Base-by-base conservation (phyloP, 257 asterid species). In the Solanum bulbocastanum region DNA sequence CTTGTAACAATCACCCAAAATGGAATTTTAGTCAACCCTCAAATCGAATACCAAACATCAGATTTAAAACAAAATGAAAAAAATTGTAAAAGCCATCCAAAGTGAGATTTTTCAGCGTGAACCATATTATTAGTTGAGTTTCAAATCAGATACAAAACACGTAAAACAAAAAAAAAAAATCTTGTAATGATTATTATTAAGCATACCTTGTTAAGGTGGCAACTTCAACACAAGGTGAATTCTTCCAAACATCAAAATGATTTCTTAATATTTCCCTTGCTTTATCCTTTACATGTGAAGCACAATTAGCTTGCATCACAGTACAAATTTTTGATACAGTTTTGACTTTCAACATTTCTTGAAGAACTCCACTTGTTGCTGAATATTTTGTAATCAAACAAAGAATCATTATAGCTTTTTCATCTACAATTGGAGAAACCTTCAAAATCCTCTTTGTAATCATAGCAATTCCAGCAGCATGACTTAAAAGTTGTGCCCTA, bases 401-500 rank as follows among this genome's bases (percentile, higher is more conserved):
- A 1, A 93, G 60, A 5, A 95, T 92, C 86, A 83, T 2, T 86
- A 95, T 89, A 8, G 92, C 96, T 18, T 90, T 52, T n/a, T 92
- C 95, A 68, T 93, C 94, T 10, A 91, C 91, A 23, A 84, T 11
- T 16, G 91, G 66, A 0, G 96, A 94, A 2, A 93, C 94, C 73
- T 88, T 91, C 68, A 94, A 36, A 4, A 95, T 91, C 92, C 92
- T 83, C 93, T 88, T 46, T 10, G 93, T 87, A 37, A 95, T 91
- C 83, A 90, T 84, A 11, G 94, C 94, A 1, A 94, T 46, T 8
- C 96, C 98, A 0, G 90, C 93, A 1, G 95, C 93, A 86, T 95
- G 98, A 23, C 84, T 75, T 44, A 95, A 83, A 25, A 95, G 88
- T 91, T 93, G 91, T 15, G 95, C 96, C 88, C 98, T 88, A n/a